These are phyloP conservation scores for Petunia axillaris DNA, from an alignment of 257 asterid species.

Conservation along the genomic window DNA sequence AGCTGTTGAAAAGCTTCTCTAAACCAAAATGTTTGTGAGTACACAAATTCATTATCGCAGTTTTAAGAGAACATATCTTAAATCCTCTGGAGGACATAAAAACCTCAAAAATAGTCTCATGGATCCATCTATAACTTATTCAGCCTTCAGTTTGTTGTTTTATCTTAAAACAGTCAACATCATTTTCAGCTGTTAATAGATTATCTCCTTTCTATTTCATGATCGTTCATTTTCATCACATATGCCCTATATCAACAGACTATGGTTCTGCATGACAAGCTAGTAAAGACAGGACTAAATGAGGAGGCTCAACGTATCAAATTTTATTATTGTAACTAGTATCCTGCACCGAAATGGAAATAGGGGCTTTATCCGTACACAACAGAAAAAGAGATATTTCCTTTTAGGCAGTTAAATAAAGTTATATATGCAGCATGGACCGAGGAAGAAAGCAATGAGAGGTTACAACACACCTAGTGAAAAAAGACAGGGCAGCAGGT, in stretches of 20 bases:
- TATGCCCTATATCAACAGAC: background rate
- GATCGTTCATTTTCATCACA: background rate
- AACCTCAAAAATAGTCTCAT: background rate
- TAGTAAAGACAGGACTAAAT: background rate
- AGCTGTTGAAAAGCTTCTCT: background rate
- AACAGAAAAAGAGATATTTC: background rate
- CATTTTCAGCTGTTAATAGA: background rate
- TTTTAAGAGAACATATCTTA: background rate
- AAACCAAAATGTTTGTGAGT: background rate
- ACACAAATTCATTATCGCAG: background rate
- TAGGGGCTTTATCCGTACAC: background rate
- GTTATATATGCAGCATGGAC: background rate
- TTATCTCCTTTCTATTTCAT: background rate
- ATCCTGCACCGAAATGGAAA: background rate
- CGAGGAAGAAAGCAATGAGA: background rate
- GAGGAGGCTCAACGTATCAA: background rate
- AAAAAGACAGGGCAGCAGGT: background rate
- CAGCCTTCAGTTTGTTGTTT: conserved; percentile 2
- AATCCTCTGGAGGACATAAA: background rate
- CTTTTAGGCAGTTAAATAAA: background rate
- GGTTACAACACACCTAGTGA: background rate
- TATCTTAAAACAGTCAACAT: background rate
- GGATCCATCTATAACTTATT: background rate
- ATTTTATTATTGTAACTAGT: too few species aligned
- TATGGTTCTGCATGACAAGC: background rate